Evolutionary conservation across 1,139 yeast genomes (phyloP).

Genomic region (Yamadazyma atlantica): DNA sequence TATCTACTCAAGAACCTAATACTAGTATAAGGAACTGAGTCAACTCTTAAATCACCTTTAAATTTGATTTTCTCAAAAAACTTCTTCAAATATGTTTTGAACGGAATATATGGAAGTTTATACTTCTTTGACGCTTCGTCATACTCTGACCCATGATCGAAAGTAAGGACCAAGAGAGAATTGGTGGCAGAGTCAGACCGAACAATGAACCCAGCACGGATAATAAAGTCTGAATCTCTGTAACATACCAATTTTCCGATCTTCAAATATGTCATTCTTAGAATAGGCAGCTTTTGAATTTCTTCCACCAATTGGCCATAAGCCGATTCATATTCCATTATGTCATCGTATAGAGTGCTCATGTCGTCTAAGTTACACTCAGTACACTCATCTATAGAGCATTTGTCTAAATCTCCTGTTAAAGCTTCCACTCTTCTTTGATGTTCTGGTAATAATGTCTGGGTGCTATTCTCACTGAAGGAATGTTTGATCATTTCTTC

Average conservation of each 20-base stretch:
- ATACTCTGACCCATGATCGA: constrained; percentile 44
- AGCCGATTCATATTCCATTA: constrained; percentile 44
- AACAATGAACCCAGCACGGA: constrained; percentile 56
- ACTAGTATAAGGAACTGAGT: constrained; percentile 44
- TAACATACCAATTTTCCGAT: constrained; percentile 64
- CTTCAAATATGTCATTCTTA: constrained; percentile 44
- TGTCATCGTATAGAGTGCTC: constrained; percentile 43
- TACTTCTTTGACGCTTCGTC: constrained; percentile 24
- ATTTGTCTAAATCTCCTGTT: constrained; percentile 43
- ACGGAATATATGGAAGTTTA: constrained; percentile 56
- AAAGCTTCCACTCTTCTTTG: constrained; percentile 61
- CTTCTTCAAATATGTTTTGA: constrained; percentile 23
- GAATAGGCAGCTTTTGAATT: constrained; percentile 44
- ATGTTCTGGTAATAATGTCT: constrained; percentile 83
- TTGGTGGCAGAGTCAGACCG: constrained; percentile 33
- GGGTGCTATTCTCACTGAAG: constrained; percentile 88
- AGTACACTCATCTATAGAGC: constrained; percentile 39
- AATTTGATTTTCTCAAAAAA: constrained; percentile 31
- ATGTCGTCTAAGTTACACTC: constrained; percentile 40
- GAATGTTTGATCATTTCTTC: constrained; percentile 98
- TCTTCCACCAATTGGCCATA: constrained; percentile 50
- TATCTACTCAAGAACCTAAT: constrained; percentile 55
- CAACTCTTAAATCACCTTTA: constrained; percentile 34
- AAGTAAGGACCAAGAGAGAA: constrained; percentile 38
- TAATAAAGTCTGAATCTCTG: constrained; percentile 42